Percentiles rank a stretch among this genome's conserved stretches.
Conservation (phyloP, 257 asterid genomes). For the Paulownia fortunei region DNA sequence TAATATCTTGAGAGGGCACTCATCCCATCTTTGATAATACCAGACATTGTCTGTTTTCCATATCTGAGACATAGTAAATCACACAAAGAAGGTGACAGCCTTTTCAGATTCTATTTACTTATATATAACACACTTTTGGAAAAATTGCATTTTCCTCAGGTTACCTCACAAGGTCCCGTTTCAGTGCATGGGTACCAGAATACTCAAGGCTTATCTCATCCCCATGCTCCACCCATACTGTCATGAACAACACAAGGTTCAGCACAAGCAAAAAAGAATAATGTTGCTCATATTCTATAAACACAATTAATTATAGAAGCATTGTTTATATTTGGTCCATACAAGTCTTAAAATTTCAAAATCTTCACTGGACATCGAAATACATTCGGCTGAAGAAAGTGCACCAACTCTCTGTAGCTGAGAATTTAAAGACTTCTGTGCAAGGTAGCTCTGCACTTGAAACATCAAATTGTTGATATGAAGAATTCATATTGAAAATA, state of each 20-base stretch:
- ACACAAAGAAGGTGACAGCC: background rate
- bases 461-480: slow-evolving; percentile 29
- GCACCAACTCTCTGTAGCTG: slow-evolving; percentile 86
- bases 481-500: slow-evolving; percentile 8
- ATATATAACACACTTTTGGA: background rate
- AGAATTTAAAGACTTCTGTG: slow-evolving; percentile 70
- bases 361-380: slow-evolving; percentile 79
- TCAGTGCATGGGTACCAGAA: slow-evolving; percentile 95
- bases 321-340: slow-evolving; percentile 39
- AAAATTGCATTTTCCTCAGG: slow-evolving; percentile 9
- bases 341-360: slow-evolving; percentile 75
- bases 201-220: slow-evolving; percentile 97
- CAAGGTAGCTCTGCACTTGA: slow-evolving; percentile 87
- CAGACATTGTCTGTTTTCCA: slow-evolving; percentile 92
- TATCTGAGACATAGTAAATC: slow-evolving; percentile 58
- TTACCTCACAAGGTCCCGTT: slow-evolving; percentile 95
- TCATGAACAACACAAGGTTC: slow-evolving; percentile 38
- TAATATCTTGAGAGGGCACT: slow-evolving; percentile 94
- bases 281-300: background rate
- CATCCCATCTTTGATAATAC: slow-evolving; percentile 87
- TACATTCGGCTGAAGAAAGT: slow-evolving; percentile 64
- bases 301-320: slow-evolving; percentile 20
- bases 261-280: slow-evolving; percentile 29
- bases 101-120: slow-evolving; percentile 8
- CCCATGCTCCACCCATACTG: slow-evolving; percentile 97